A percentile compares a stretch with the other conserved stretches of the same genome.
phyloP scores from a whole-genome alignment of 495 filamentous ascomycete species.

The Bryoglossum gracile region DNA sequence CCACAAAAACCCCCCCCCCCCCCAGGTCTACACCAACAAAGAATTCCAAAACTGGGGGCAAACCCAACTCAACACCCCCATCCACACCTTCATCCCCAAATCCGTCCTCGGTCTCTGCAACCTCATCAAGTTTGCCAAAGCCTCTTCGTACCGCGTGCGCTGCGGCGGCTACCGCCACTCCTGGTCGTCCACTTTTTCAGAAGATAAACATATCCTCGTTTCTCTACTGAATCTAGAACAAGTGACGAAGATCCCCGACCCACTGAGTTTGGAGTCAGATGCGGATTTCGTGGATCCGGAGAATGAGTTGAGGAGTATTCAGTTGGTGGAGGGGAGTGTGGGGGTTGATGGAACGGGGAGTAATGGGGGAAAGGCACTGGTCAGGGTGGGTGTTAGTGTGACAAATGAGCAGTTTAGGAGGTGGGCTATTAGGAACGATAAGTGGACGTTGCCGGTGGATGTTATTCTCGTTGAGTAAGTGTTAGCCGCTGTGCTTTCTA shows the following conservation, averaged over 20 bases:
- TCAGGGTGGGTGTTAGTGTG: constrained; percentile 37
- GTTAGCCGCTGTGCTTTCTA: neutral
- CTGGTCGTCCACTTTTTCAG: constrained; percentile 38
- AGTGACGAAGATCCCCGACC: constrained; percentile 34
- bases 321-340: too few species aligned
- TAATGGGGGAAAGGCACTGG: constrained; percentile 24
- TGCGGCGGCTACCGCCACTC: constrained; percentile 43
- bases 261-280: constrained; percentile 28
- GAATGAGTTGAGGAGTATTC: constrained; percentile 35
- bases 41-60: constrained; percentile 45
- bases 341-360: constrained; percentile 18
- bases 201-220: constrained; percentile 42
- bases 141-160: constrained; percentile 34
- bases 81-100: constrained; percentile 39
- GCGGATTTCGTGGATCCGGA: constrained; percentile 24
- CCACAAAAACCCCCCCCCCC: neutral
- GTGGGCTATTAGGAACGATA: constrained; percentile 37
- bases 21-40: constrained; percentile 21
- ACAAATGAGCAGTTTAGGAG: constrained; percentile 45
- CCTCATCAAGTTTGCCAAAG: constrained; percentile 35
- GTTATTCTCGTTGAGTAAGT: constrained; percentile 43
- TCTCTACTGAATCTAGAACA: constrained; percentile 38
- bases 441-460: constrained; percentile 39
- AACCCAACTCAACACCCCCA: constrained; percentile 38
- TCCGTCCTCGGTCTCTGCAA: constrained; percentile 39